Evolutionary conservation across 2,329 filamentous ascomycete species (phyloP).

Genomic region (Pseudonectria foliicola): DNA sequence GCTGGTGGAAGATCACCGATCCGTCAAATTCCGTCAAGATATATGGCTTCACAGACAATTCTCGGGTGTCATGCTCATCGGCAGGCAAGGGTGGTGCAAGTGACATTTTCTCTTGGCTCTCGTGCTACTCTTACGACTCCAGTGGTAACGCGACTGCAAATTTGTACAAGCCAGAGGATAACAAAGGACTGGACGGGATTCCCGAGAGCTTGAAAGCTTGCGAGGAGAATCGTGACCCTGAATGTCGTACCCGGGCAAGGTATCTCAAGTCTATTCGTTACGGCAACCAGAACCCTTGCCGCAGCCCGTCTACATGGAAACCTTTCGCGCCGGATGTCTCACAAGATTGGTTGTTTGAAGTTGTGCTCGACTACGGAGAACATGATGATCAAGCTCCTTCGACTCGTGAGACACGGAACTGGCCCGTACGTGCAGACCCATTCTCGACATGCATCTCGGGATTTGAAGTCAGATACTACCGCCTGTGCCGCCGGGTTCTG

Average conservation of each 20-base stretch:
- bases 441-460: constrained; percentile 21
- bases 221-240: no score
- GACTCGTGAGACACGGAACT: constrained; percentile 6
- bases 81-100: not conserved
- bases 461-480: constrained; percentile 26
- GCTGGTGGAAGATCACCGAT: no score
- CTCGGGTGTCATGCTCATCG: not conserved
- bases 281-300: constrained; percentile 8
- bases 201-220: no score
- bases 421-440: constrained; percentile 19
- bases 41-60: constrained; percentile 7
- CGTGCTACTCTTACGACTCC: constrained; percentile 11
- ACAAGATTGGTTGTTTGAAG: constrained; percentile 23
- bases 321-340: no score
- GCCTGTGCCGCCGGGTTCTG: constrained; percentile 24
- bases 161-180: constrained; percentile 12
- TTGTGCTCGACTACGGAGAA: constrained; percentile 30
- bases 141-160: constrained; percentile 17
- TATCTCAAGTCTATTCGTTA: constrained; percentile 17
- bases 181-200: constrained; percentile 7
- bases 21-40: no score
- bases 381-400: constrained; percentile 16
- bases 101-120: constrained; percentile 20
- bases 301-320: no score
- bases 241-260: no score